phyloP scores from a whole-genome alignment of 495 filamentous ascomycete species.

The Podospora sp. region DNA sequence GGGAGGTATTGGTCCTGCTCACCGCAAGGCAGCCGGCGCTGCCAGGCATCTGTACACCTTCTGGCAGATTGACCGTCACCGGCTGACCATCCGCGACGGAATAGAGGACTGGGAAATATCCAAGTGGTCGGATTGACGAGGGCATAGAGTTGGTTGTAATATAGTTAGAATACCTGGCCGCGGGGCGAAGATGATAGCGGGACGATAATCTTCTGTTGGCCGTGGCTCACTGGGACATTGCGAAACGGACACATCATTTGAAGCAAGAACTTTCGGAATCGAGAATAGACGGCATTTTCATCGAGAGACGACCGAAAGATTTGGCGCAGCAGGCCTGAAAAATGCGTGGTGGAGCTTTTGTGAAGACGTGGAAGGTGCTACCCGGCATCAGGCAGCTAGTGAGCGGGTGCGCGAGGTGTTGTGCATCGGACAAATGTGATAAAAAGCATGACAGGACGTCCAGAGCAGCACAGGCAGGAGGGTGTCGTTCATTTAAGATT shows the following conservation, averaged over 20 bases:
- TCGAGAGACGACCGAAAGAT: not conserved
- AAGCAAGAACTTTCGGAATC: not conserved
- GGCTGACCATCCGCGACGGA: constrained; percentile 60
- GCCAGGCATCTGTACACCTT: constrained; percentile 56
- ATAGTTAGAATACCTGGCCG: not conserved
- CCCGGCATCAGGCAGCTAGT: not conserved
- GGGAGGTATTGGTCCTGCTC: constrained; percentile 64
- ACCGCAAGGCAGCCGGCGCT: constrained; percentile 54
- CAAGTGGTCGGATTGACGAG: constrained; percentile 51
- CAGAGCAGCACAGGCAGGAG: not conserved
- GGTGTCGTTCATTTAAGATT: constrained; percentile 35
- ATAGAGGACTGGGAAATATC: constrained; percentile 60
- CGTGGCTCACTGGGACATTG: not conserved
- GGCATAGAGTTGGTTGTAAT: not conserved
- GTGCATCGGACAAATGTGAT: not conserved
- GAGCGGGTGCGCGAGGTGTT: not conserved
- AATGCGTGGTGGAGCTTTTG: not conserved
- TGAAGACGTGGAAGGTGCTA: not conserved
- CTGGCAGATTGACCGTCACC: constrained; percentile 67
- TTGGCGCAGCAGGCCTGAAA: not conserved
- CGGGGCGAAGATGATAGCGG: not conserved
- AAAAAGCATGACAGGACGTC: not conserved
- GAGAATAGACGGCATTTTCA: not conserved
- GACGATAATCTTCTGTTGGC: not conserved
- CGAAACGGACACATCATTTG: not conserved